Base-by-base conservation (phyloP, 129 eudicot species). In the Pittosporum tobira region DNA sequence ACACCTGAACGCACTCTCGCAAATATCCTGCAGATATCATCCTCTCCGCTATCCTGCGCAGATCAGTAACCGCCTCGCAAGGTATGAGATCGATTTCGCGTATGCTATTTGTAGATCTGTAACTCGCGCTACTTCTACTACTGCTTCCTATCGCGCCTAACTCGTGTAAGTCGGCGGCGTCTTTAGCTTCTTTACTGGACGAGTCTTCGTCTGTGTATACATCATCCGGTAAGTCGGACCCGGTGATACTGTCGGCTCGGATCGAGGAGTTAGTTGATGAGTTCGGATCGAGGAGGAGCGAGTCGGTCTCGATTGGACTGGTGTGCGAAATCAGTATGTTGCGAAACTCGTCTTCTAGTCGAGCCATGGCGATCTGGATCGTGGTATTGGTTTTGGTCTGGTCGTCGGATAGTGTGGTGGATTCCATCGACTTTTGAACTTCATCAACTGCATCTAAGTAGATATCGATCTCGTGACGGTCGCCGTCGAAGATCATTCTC, bases 291-390 rank as follows among this genome's bases (percentile, higher is more conserved):
- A 76, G 51, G 2, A 76, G 51, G 34, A 76, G 69, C 10, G 79
- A 64, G 1, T 85, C 88, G 6, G 81, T 59, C 26, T 87, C 85
- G 48, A 80, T 74, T 0, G 93, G 85, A 51, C 63, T 48, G 2
- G 93, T 69, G 43, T 75, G 71, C 0, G 83, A 46, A 0, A 87
- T 51, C 3, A 87, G 67, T 24, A 87, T 77, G 20, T 57, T 75
- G 13, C 93, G 85, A 46, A 87, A 87, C 81, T 83, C 93, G 61
- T 83, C 96, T 54, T 87, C 94, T 11, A 87, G 72, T 16, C 94
- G 71, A 68, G 96, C 85, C 96, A 87, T 87, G 47, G 96, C 94
- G 75, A 80, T 87, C 84, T 80, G 88, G 71, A 87, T 73, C 44
- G 86, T 68, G 68, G 58, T 77, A 59, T 54, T 66, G 57, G 73